phyloP scores from a whole-genome alignment of 2,329 filamentous ascomycete genomes.

The Lecanicillium sp. region DNA sequence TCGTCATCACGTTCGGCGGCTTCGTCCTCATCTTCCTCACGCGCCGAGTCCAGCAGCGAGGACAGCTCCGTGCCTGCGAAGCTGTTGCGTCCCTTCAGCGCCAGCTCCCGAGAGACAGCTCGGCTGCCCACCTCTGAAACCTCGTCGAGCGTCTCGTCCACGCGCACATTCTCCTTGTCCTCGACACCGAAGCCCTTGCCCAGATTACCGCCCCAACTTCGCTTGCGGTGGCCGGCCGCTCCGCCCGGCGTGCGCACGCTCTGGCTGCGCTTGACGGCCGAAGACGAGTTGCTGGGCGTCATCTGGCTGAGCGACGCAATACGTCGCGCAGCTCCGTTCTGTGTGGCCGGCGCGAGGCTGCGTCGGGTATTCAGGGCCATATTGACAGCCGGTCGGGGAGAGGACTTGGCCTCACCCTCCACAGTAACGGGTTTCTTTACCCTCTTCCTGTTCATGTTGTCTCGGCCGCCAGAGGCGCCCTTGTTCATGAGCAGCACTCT shows the following conservation, averaged over 20 bases:
- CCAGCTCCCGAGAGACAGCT: constrained; percentile 14
- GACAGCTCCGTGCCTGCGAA: constrained; percentile 23
- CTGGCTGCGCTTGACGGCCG: constrained; percentile 68
- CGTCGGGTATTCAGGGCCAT: constrained; percentile 50
- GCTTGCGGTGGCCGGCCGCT: constrained; percentile 51
- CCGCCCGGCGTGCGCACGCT: constrained; percentile 60
- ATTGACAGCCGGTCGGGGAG: constrained; percentile 37
- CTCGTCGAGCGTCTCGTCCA: constrained; percentile 61
- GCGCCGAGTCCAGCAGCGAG: constrained; percentile 19
- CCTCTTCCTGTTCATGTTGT: constrained; percentile 55
- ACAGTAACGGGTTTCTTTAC: constrained; percentile 35
- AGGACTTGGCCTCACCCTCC: constrained; percentile 20
- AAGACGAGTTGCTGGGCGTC: constrained; percentile 61
- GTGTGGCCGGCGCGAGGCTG: constrained; percentile 39
- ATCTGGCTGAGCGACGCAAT: constrained; percentile 92
- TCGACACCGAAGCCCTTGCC: constrained; percentile 47
- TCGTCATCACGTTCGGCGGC: constrained; percentile 11
- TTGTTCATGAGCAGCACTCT: constrained; percentile 79
- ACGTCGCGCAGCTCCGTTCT: constrained; percentile 59
- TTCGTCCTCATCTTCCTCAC: constrained; percentile 19
- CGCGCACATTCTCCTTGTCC: constrained; percentile 57
- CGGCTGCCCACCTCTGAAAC: constrained; percentile 25
- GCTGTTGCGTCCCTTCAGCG: constrained; percentile 17
- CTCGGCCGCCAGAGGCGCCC: constrained; percentile 43
- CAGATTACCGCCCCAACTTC: constrained; percentile 58